Percentiles rank a stretch among this genome's conserved stretches.
These are phyloP conservation scores for Tricholoma flavovirens DNA, from an alignment of 768 basidiomycete species.

Conservation along the genomic window DNA sequence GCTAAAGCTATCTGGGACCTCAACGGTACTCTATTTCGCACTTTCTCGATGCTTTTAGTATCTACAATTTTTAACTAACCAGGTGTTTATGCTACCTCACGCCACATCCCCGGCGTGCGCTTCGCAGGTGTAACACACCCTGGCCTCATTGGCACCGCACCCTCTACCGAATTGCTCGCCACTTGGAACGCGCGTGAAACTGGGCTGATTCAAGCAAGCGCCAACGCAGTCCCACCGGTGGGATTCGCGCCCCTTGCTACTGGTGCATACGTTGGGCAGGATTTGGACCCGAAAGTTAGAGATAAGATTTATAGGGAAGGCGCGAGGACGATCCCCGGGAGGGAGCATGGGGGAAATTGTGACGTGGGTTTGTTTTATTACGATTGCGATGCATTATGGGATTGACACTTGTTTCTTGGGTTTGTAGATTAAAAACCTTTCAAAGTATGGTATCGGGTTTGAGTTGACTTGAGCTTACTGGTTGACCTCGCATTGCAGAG, in stretches of 20 bases:
- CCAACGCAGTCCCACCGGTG: constrained; percentile 52
- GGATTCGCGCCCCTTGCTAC: constrained; percentile 55
- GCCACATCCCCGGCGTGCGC: constrained; percentile 74
- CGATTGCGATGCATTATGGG: background rate
- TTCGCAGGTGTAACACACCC: constrained; percentile 78
- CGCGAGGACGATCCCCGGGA: constrained; percentile 66
- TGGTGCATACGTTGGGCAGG: constrained; percentile 69
- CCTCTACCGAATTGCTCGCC: constrained; percentile 64
- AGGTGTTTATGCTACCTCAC: constrained; percentile 68
- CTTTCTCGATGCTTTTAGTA: background rate
- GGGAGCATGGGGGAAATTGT: constrained; percentile 80
- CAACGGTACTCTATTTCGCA: constrained; percentile 37
- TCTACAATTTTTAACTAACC: background rate
- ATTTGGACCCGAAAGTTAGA: constrained; percentile 38
- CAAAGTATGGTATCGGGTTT: constrained; percentile 32
- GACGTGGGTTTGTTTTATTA: constrained; percentile 39
- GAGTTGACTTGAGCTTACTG: background rate
- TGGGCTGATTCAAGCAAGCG: constrained; percentile 50
- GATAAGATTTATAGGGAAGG: constrained; percentile 60
- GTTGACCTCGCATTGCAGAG: constrained; percentile 27
- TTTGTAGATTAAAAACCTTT: constrained; percentile 66
- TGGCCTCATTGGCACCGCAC: constrained; percentile 72
- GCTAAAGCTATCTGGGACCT: constrained; percentile 82
- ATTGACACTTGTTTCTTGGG: background rate
- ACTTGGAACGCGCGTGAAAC: constrained; percentile 74